Evolutionary conservation across 495 filamentous ascomycete genomes (phyloP).

Genomic region (Aspergillus indologenus): DNA sequence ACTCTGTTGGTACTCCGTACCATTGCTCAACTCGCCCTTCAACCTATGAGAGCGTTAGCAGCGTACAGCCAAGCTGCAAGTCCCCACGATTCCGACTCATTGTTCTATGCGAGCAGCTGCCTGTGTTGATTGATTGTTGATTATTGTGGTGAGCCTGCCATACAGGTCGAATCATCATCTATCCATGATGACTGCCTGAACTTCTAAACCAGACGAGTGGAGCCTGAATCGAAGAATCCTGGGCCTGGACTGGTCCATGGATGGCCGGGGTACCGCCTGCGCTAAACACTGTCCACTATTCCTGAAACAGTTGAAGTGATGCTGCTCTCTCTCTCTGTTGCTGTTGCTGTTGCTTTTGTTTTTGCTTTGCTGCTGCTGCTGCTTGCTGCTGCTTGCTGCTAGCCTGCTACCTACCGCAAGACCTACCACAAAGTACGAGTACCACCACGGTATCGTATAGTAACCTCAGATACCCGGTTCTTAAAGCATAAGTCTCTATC

Average conservation of each 20-base stretch:
- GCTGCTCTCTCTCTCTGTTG: background rate
- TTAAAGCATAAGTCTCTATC: background rate
- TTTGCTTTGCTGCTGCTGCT: background rate
- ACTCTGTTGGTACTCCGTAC: background rate
- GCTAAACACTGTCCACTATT: background rate
- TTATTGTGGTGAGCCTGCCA: background rate
- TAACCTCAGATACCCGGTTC: background rate
- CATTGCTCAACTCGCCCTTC: background rate
- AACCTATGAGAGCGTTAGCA: background rate
- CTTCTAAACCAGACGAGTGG: conserved; percentile 12
- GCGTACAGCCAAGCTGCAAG: background rate
- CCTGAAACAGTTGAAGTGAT: background rate
- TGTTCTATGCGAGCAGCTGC: background rate
- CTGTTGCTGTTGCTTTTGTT: conserved; percentile 1
- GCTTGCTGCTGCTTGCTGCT: background rate
- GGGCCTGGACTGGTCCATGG: conserved; percentile 23
- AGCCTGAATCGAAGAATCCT: conserved; percentile 22
- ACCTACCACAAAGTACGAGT: background rate
- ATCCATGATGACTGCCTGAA: conserved; percentile 1
- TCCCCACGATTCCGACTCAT: background rate
- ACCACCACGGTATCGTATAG: background rate
- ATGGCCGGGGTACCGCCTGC: conserved; percentile 8
- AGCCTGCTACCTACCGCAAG: background rate
- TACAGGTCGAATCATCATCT: conserved; percentile 23
- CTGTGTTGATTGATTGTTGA: background rate